Base-by-base conservation (phyloP, 148 eudicot genomes). In the Euryodendron excelsum region DNA sequence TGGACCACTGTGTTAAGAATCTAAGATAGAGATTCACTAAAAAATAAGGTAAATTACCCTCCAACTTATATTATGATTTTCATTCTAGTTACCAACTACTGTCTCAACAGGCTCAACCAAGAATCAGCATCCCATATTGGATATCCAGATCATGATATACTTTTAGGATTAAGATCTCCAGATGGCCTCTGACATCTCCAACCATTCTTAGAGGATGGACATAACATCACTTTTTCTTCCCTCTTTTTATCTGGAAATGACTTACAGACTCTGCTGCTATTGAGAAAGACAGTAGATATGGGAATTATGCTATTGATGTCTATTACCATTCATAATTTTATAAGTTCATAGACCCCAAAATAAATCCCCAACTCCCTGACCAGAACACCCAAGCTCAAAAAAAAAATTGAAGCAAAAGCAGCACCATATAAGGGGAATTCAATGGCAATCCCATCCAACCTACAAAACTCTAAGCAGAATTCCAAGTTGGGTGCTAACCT, bases 401-500 rank as follows among this genome's bases (percentile, higher is more conserved):
- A 53, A 53, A 20, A 69, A 44, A 71, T 7, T 1, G 5, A 1
- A 33, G 33, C 3, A 55, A 73, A 31, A 31, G 61, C n/a, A n/a
- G 61, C 25, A 31, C 61, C 12, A 9, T 14, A 30, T 23, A 18
- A 28, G 25, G 41, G 27, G 28, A 28, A 52, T 2, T 3, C 10
- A 52, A 20, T 30, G 52, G 23, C 62, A 53, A 20, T 72, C 37
- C 48, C 4, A 76, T 50, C 53, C 30, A 72, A 44, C 58, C 47
- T 37, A 44, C 34, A 68, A 74, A 18, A 36, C 14, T 12, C 4
- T 18, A 5, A 41, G 63, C 17, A 25, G 12, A 20, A 50, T 58
- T 7, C 14, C 12, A 67, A 53, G 23, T 34, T 72, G 70, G 60
- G 41, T 11, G 55, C 83, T 27, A 90, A 94, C 98, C 98, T 90